These are phyloP conservation scores for Lactarius quietus DNA, from an alignment of 768 basidiomycete genomes.

Conservation along the genomic window DNA sequence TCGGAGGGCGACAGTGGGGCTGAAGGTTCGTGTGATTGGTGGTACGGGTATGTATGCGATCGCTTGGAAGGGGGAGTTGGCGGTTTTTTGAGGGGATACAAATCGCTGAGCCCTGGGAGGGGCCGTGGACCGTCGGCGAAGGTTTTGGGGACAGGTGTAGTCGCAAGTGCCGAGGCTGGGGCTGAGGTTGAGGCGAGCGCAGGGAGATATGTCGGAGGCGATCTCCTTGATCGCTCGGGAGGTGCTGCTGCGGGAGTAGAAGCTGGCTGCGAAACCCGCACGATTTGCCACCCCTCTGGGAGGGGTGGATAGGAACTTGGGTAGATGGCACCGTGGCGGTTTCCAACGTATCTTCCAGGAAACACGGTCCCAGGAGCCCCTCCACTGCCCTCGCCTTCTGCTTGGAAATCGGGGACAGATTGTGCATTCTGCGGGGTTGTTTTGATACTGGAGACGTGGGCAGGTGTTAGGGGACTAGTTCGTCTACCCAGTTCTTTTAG, in stretches of 20 bases:
- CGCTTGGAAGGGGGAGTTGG: background rate
- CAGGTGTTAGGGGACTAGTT: constrained; percentile 1
- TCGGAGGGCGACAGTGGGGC: background rate
- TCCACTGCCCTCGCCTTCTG: background rate
- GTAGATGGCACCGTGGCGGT: background rate
- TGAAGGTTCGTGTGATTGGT: background rate
- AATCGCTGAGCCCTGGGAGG: background rate
- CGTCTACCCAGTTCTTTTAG: constrained; percentile 12
- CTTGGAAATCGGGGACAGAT: too few relatives aligned
- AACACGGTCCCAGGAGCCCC: background rate
- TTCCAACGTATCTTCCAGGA: constrained; percentile 10
- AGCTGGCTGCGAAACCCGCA: background rate
- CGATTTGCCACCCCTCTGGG: background rate
- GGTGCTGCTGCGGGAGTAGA: background rate
- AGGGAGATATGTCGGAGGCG: background rate
- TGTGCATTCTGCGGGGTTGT: background rate
- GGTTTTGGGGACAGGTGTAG: background rate
- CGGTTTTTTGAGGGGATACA: constrained; percentile 6
- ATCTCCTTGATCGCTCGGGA: background rate
- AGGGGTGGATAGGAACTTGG: background rate
- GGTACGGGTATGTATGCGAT: background rate
- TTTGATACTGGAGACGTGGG: background rate
- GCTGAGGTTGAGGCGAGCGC: background rate
- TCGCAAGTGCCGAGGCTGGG: too few relatives aligned
- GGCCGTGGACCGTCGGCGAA: background rate